Evolutionary conservation across 345 rosid species (phyloP).

Genomic region (Cardiospermum halicacabum): DNA sequence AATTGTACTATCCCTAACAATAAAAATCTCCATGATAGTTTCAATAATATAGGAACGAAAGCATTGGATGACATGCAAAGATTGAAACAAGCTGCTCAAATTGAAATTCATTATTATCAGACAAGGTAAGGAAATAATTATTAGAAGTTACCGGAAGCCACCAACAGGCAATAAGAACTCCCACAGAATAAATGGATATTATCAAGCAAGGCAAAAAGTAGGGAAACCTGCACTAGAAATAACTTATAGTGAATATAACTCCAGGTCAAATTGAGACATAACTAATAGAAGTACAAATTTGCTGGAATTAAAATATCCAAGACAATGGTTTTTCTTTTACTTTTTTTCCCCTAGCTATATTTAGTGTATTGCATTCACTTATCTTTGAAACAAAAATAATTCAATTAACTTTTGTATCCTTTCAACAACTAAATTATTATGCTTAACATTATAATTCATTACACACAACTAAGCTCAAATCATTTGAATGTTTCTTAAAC

Average conservation of each 20-base stretch:
- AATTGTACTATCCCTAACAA: not conserved
- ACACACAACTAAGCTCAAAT: too few species aligned
- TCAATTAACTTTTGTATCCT: too few species aligned
- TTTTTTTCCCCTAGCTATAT: too few species aligned
- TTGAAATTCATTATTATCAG: not conserved
- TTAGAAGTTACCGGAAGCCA: constrained; percentile 67
- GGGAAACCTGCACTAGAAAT: constrained; percentile 57
- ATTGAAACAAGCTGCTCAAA: not conserved
- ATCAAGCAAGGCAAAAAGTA: constrained; percentile 63
- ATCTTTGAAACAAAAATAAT: too few species aligned
- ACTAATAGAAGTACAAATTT: not conserved
- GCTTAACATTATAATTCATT: too few species aligned
- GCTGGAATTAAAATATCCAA: not conserved
- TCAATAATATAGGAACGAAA: too few species aligned
- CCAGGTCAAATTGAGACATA: not conserved
- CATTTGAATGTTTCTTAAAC: too few species aligned
- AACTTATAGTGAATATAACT: not conserved
- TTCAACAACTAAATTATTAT: too few species aligned
- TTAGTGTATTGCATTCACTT: too few species aligned
- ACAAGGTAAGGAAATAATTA: not conserved
- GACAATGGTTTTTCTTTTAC: too few species aligned
- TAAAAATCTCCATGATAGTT: not conserved
- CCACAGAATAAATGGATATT: constrained; percentile 58
- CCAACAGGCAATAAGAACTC: constrained; percentile 42
- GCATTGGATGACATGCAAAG: too few species aligned